Evolutionary conservation across 1,284 basidiomycete species (phyloP).

Genomic region (Ceratobasidium sp.): DNA sequence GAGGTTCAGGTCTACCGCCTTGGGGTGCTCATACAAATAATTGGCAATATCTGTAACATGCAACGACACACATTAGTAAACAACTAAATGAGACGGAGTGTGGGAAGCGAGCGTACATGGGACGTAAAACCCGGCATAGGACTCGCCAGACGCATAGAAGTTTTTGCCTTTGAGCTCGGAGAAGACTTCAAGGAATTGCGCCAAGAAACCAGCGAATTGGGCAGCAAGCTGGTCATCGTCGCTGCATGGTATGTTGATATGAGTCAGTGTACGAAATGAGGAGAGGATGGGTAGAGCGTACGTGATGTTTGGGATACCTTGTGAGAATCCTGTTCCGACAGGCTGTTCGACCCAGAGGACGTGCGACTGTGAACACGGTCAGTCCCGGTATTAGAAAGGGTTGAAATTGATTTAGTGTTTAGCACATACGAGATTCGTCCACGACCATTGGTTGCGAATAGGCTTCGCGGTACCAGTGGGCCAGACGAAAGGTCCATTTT

Average conservation of each 20-base stretch:
- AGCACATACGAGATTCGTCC: constrained; percentile 70
- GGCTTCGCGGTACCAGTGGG: constrained; percentile 70
- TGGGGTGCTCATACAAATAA: constrained; percentile 71
- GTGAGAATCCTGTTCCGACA: constrained; percentile 82
- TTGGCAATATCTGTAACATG: constrained; percentile 65
- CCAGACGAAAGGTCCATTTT: constrained; percentile 84
- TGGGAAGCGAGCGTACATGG: constrained; percentile 53
- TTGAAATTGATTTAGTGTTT: not conserved
- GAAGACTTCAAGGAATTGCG: constrained; percentile 80
- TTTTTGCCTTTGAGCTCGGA: constrained; percentile 71
- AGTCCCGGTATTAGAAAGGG: not conserved
- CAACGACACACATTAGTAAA: not conserved
- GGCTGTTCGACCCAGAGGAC: constrained; percentile 88
- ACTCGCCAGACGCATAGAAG: constrained; percentile 64
- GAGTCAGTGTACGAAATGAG: constrained; percentile 45
- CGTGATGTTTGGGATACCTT: constrained; percentile 72
- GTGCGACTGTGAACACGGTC: constrained; percentile 58
- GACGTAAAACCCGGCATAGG: constrained; percentile 69
- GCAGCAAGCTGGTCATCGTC: constrained; percentile 73
- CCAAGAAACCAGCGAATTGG: constrained; percentile 73
- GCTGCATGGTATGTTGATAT: constrained; percentile 56
- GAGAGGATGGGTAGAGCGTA: constrained; percentile 53
- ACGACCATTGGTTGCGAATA: constrained; percentile 75
- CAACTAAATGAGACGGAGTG: constrained; percentile 17
- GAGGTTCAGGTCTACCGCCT: constrained; percentile 63